Percentiles rank a stretch among this genome's conserved stretches.
Conservation (phyloP, 345 rosid genomes). For the Toxicodendron radicans region DNA sequence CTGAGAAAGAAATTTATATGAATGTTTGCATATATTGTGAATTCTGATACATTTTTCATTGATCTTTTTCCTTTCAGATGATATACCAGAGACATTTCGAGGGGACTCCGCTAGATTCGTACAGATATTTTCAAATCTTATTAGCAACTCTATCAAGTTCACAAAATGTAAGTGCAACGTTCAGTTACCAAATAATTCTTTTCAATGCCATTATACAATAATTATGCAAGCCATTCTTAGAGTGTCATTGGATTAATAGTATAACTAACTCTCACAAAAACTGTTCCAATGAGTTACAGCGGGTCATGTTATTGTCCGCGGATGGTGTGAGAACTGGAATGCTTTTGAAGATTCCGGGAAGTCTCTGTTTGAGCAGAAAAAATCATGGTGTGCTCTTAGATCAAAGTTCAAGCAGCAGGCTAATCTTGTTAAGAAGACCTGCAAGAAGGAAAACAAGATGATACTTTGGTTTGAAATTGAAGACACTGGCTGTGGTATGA, state of each 20-base stretch:
- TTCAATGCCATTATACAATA: neutral
- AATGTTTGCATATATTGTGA: neutral
- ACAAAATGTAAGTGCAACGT: conserved; percentile 80
- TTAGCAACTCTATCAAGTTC: conserved; percentile 97
- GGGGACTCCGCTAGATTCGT: conserved; percentile 98
- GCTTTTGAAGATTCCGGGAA: conserved; percentile 39
- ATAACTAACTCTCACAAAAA: neutral
- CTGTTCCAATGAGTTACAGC: conserved; percentile 47
- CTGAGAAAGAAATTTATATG: neutral
- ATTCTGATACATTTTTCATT: conserved; percentile 7
- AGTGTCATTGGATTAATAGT: neutral
- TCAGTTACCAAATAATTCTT: too few species aligned
- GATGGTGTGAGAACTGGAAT: conserved; percentile 74
- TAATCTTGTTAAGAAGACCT: conserved; percentile 49
- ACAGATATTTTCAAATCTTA: conserved; percentile 90
- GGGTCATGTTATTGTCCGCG: conserved; percentile 88
- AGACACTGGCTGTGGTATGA: conserved; percentile 92
- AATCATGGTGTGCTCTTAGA: conserved; percentile 50
- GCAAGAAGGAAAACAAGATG: conserved; percentile 62
- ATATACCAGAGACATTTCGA: conserved; percentile 75
- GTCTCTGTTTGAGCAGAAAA: conserved; percentile 54
- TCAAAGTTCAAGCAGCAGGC: conserved; percentile 69
- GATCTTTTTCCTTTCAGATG: conserved; percentile 46
- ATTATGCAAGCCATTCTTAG: too few species aligned
- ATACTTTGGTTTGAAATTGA: conserved; percentile 93